Evolutionary conservation across 2,329 filamentous ascomycete genomes (phyloP).

Genomic region (Ceratocystis lukuohia): DNA sequence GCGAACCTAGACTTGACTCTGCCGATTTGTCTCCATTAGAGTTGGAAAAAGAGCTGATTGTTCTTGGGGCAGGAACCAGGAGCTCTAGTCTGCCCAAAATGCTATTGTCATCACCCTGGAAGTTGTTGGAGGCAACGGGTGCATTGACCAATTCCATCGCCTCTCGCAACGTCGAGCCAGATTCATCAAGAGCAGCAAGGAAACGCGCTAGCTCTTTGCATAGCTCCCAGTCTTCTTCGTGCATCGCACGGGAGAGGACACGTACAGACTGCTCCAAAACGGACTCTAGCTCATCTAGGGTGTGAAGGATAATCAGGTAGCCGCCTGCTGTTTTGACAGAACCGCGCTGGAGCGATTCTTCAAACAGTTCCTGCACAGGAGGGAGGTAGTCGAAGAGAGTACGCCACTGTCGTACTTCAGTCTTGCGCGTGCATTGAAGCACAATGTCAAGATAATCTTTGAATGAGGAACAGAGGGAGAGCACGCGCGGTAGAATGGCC

Average conservation of each 20-base stretch:
- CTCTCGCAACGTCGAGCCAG: slow-evolving; percentile 62
- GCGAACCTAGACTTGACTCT: slow-evolving; percentile 23
- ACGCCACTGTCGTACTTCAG: slow-evolving; percentile 86
- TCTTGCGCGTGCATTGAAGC: slow-evolving; percentile 93
- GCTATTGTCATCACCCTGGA: slow-evolving; percentile 26
- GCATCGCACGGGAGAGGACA: slow-evolving; percentile 65
- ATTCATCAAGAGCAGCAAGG: slow-evolving; percentile 79
- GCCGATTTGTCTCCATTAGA: slow-evolving; percentile 22
- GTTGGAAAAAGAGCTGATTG: slow-evolving; percentile 7
- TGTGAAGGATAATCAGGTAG: slow-evolving; percentile 89
- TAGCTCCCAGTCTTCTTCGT: slow-evolving; percentile 83
- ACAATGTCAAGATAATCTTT: slow-evolving; percentile 87
- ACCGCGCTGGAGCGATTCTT: slow-evolving; percentile 74
- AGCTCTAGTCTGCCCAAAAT: slow-evolving; percentile 14
- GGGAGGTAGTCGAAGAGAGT: slow-evolving; percentile 87
- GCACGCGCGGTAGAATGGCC: slow-evolving; percentile 49
- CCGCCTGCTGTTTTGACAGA: slow-evolving; percentile 90
- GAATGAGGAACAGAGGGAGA: slow-evolving; percentile 56
- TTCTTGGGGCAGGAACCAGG: slow-evolving; percentile 9
- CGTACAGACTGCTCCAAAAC: slow-evolving; percentile 68
- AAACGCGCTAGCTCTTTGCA: slow-evolving; percentile 95
- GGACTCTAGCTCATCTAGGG: slow-evolving; percentile 54
- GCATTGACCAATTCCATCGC: slow-evolving; percentile 52
- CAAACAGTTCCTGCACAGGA: slow-evolving; percentile 80
- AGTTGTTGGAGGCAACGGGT: slow-evolving; percentile 22